These are phyloP conservation scores for Pseudohyphozyma bogoriensis DNA, from an alignment of 768 basidiomycete species.

Conservation along the genomic window DNA sequence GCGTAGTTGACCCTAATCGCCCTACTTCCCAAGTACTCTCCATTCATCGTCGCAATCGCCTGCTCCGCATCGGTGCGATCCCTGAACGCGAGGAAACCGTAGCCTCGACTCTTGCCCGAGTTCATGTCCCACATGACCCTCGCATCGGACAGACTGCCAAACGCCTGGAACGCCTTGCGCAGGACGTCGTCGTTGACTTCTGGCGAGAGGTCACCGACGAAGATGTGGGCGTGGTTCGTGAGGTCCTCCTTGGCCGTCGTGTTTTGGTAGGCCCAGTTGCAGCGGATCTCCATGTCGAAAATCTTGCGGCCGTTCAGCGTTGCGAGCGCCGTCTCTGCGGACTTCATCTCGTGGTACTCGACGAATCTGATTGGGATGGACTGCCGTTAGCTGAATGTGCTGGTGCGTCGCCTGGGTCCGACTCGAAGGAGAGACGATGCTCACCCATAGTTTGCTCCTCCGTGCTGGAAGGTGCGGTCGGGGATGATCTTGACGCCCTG, in stretches of 20 bases:
- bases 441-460: conserved; percentile 98
- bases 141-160: conserved; percentile 91
- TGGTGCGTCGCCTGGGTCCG: neutral
- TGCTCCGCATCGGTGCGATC: conserved; percentile 99
- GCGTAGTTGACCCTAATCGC: conserved; percentile 99
- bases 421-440: neutral
- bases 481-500: conserved; percentile 99
- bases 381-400: neutral
- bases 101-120: conserved; percentile 94
- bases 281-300: conserved; percentile 97
- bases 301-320: conserved; percentile 98
- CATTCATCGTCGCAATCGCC: conserved; percentile 99
- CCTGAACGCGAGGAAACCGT: conserved; percentile 95
- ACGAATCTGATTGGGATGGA: conserved; percentile 42
- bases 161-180: conserved; percentile 91
- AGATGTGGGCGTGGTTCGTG: conserved; percentile 92
- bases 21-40: conserved; percentile 95
- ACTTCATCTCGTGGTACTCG: conserved; percentile 97
- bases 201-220: conserved; percentile 98
- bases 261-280: conserved; percentile 99
- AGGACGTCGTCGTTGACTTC: conserved; percentile 98
- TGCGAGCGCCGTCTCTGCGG: conserved; percentile 96
- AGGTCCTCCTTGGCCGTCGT: conserved; percentile 95
- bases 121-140: conserved; percentile 99
- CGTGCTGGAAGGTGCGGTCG: conserved; percentile 97